Conservation (phyloP, 352 stramenopile species). For the Phytophthora nicotianae region DNA sequence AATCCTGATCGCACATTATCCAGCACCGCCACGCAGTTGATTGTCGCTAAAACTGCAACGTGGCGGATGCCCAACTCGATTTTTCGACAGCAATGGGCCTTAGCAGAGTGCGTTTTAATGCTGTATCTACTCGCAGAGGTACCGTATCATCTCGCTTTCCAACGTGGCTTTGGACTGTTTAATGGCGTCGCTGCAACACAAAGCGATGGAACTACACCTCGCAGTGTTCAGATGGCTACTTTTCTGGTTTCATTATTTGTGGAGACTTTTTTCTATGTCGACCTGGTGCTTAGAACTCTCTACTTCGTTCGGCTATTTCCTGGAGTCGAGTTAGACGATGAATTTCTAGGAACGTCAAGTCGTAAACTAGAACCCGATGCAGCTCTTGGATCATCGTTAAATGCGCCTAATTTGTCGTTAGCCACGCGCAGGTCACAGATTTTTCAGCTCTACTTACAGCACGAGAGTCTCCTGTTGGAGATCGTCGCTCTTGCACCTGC, state of each 20-base stretch:
- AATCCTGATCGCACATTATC: constrained; percentile 10
- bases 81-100: constrained; percentile 38
- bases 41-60: constrained; percentile 5
- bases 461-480: constrained; percentile 45
- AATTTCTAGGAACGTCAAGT: constrained; percentile 14
- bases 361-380: background rate
- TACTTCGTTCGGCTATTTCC: constrained; percentile 46
- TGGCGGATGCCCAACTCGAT: constrained; percentile 40
- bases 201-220: constrained; percentile 39
- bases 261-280: constrained; percentile 66
- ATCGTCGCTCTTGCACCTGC: constrained; percentile 38
- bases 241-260: constrained; percentile 45
- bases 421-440: constrained; percentile 28
- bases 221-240: constrained; percentile 36
- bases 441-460: constrained; percentile 46
- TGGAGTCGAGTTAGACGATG: constrained; percentile 10
- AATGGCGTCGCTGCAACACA: constrained; percentile 24
- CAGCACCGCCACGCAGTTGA: constrained; percentile 4
- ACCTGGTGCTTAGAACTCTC: constrained; percentile 47
- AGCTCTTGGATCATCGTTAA: constrained; percentile 7
- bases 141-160: constrained; percentile 52
- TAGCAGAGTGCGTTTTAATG: constrained; percentile 37
- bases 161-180: constrained; percentile 49
- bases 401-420: constrained; percentile 7
- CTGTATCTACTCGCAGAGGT: constrained; percentile 49